These are phyloP conservation scores for Sporothrix globosa DNA, from an alignment of 2,329 filamentous ascomycete genomes.

Conservation along the genomic window DNA sequence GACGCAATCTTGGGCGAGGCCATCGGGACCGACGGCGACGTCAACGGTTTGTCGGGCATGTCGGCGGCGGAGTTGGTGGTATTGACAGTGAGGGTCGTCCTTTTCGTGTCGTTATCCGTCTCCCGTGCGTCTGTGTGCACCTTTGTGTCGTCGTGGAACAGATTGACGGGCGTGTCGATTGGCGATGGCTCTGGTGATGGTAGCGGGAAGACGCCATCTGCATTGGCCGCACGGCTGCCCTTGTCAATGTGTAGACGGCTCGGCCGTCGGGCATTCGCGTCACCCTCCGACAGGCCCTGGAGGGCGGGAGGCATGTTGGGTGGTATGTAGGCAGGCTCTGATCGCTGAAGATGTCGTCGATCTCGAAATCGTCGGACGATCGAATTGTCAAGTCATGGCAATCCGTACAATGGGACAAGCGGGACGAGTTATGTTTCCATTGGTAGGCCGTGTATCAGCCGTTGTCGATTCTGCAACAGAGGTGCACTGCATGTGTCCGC, in stretches of 20 bases:
- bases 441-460: too few species aligned
- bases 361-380: not conserved
- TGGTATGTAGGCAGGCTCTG: not conserved
- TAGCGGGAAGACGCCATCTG: conserved; percentile 11
- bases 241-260: not conserved
- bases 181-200: conserved; percentile 27
- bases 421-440: not conserved
- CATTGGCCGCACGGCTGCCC: not conserved
- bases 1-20: not conserved
- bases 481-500: not conserved
- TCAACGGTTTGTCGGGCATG: not conserved
- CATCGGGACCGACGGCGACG: not conserved
- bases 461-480: not conserved
- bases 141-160: not conserved
- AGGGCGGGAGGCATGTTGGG: conserved; percentile 13
- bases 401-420: not conserved
- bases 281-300: conserved; percentile 14
- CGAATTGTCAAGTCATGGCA: not conserved
- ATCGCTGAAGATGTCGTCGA: not conserved
- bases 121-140: not conserved
- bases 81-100: too few species aligned
- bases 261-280: not conserved
- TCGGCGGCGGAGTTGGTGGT: not conserved
- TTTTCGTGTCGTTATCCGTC: too few species aligned
- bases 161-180: not conserved